Evolutionary conservation across 1,284 basidiomycete species (phyloP).

Genomic region (Vanrija sp.): DNA sequence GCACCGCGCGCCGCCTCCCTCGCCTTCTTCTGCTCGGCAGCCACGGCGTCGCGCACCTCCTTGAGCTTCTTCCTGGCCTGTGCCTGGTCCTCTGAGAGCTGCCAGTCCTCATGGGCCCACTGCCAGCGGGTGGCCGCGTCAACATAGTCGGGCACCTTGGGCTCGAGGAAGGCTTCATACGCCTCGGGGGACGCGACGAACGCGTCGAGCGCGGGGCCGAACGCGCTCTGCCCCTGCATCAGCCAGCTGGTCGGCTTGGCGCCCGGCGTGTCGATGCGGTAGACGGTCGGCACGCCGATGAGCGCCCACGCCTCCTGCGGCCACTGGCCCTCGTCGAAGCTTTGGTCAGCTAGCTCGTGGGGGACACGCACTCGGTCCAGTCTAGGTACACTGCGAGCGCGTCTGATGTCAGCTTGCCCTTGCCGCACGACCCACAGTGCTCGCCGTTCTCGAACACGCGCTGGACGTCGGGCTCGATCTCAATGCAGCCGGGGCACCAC

Average conservation of each 20-base stretch:
- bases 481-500: conserved; percentile 2
- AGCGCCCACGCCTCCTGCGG: conserved; percentile 1
- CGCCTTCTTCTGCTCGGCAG: background rate
- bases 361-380: background rate
- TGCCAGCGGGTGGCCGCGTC: background rate
- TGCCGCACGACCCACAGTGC: background rate
- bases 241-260: background rate
- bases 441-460: conserved; percentile 1
- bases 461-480: background rate
- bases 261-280: conserved; percentile 1
- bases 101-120: conserved; percentile 3
- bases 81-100: background rate
- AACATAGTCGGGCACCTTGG: conserved; percentile 1
- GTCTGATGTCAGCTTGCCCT: background rate
- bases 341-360: background rate
- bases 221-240: background rate
- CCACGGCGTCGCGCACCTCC: background rate
- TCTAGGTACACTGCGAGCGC: background rate
- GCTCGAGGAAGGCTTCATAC: conserved; percentile 1
- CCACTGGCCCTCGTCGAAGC: background rate
- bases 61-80: background rate
- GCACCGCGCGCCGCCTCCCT: too few species aligned
- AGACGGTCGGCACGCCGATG: background rate
- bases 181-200: conserved; percentile 53
- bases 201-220: conserved; percentile 49